A percentile compares a stretch with the other conserved stretches of the same genome.
Evolutionary conservation across 345 rosid species (phyloP).

Genomic region (Melaleuca alternifolia): DNA sequence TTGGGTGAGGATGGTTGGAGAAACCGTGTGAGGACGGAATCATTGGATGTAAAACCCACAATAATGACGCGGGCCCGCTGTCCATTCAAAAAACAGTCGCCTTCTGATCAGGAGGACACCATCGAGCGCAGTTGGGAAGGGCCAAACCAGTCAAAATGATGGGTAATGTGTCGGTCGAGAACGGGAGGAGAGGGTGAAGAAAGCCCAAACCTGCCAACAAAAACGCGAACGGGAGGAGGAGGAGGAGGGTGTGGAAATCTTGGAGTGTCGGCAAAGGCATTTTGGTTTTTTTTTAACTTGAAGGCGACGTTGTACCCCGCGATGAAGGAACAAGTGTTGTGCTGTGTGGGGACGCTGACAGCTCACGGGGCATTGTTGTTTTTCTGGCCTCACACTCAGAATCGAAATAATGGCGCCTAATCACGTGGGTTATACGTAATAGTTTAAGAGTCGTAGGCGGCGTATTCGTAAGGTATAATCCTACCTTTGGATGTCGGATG

Average conservation of each 20-base stretch:
- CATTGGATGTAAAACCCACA: background rate
- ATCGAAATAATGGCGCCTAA: background rate
- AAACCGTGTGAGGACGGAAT: background rate
- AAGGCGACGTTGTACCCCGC: background rate
- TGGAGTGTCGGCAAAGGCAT: background rate
- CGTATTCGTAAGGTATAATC: background rate
- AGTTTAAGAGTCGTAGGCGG: background rate
- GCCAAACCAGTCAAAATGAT: background rate
- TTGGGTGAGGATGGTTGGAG: background rate
- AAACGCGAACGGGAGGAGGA: background rate
- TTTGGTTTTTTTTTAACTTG: background rate
- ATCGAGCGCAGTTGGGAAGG: no score
- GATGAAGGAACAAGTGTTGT: background rate
- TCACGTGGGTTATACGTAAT: background rate
- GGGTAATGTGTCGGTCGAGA: background rate
- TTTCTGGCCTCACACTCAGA: background rate
- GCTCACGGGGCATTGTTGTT: background rate
- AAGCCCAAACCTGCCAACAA: background rate
- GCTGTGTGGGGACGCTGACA: background rate
- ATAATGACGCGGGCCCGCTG: background rate
- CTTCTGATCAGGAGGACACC: no score
- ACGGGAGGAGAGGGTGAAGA: background rate
- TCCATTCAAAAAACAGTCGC: no score
- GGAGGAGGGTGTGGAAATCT: background rate
- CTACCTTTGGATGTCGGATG: no score